phyloP scores from a whole-genome alignment of 2,329 filamentous ascomycete genomes.

The Aspergillus sojae region DNA sequence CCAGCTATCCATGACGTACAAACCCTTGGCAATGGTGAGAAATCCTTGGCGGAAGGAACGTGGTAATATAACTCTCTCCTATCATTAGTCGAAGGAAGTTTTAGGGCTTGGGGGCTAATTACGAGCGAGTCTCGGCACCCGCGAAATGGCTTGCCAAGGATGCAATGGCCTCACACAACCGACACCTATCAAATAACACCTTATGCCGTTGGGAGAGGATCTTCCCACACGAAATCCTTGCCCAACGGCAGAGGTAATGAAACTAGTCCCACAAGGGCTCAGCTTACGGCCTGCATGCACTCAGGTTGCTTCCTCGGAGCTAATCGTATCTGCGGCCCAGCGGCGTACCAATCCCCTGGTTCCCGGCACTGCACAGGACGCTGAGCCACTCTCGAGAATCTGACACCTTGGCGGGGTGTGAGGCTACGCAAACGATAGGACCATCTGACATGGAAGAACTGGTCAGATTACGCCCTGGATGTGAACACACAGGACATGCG shows the following conservation, averaged over 20 bases:
- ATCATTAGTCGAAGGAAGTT: background rate
- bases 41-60: constrained; percentile 13
- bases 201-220: too few relatives aligned
- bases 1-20: constrained; percentile 5
- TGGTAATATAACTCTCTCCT: background rate
- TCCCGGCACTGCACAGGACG: background rate
- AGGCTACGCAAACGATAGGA: too few relatives aligned
- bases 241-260: background rate
- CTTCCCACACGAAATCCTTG: background rate
- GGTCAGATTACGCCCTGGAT: fast-evolving
- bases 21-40: constrained; percentile 15
- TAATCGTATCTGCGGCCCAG: background rate
- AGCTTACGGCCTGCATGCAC: background rate
- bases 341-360: background rate
- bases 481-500: too few relatives aligned
- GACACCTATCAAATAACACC: too few relatives aligned
- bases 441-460: background rate
- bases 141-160: background rate
- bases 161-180: background rate
- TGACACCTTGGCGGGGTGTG: background rate
- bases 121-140: background rate
- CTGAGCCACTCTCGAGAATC: background rate
- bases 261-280: background rate
- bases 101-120: background rate
- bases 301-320: background rate